These are phyloP conservation scores for Penicillium psychrofluorescens DNA, from an alignment of 495 filamentous ascomycete genomes.

Conservation along the genomic window DNA sequence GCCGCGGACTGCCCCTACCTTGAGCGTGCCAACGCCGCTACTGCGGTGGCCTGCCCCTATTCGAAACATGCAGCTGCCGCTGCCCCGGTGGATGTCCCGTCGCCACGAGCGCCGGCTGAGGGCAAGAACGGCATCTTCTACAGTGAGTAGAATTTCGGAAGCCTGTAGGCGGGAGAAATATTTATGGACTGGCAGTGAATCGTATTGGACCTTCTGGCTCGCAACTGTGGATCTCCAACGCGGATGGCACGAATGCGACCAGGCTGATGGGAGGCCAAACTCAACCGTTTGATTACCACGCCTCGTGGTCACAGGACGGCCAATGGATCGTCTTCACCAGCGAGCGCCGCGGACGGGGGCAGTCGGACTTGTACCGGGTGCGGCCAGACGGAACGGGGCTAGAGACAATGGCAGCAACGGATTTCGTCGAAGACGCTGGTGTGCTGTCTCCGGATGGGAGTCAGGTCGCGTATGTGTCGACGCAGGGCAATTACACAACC, in stretches of 20 bases:
- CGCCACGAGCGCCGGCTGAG: no score
- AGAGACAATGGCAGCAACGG: slow-evolving; percentile 3
- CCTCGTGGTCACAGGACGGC: slow-evolving; percentile 16
- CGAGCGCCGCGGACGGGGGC: slow-evolving; percentile 8
- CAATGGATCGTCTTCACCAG: slow-evolving; percentile 13
- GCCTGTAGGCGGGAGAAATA: no score
- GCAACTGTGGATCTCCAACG: slow-evolving; percentile 18
- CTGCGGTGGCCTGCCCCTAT: no score
- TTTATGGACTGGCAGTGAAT: no score
- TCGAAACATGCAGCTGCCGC: no score
- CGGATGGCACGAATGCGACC: slow-evolving; percentile 17
- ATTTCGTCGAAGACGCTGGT: slow-evolving; percentile 9
- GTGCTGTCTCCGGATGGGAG: slow-evolving; percentile 3
- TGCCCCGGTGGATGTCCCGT: no score
- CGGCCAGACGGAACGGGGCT: slow-evolving; percentile 8
- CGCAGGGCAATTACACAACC: slow-evolving; percentile 3
- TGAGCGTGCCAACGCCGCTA: no score
- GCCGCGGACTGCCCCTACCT: no score
- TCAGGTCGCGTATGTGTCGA: slow-evolving; percentile 6
- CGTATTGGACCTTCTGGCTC: slow-evolving; percentile 19
- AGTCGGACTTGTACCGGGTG: slow-evolving; percentile 12
- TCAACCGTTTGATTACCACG: slow-evolving; percentile 22
- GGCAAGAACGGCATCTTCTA: no score
- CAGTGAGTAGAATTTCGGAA: no score
- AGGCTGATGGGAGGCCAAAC: slow-evolving; percentile 15